Evolutionary conservation across 805 yeast genomes (phyloP), one percentile per base, ranked within the genome.

Genomic region (Candida incommunis): DNA sequence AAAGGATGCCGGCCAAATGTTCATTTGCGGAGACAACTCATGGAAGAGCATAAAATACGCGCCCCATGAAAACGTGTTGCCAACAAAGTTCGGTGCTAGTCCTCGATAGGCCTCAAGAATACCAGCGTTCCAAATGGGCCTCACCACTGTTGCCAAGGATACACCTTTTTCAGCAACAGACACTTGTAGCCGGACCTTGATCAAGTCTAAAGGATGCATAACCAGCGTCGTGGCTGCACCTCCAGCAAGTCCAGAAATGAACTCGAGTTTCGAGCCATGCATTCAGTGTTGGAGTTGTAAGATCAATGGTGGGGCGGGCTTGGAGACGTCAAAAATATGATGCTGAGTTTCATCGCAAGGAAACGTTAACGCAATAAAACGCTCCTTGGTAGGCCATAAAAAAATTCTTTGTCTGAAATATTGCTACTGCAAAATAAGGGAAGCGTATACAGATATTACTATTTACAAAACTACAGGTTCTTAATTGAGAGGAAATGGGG

Each of bases 31-130:
- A 13, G 43, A 41, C 50, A 75, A 71, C 46, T 70, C 72, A 27
- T 82, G 72, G 61, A 88, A 92, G 35, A 84, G 65, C 24, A 80
- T 74, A 62, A 92, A 92, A 57, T 92, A 92, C 3, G 84, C 60
- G 0, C 86, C 82, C 97, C 98, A 92, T 0, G 95, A 90, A 0
- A 76, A 59, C 0, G 94, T 76, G 51, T 87, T 86, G 0, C 97
- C 98, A 0, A 84, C 31, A 3, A 90, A 54, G 56, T 88, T 92
- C 1, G 94, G 85, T 0, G 76, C 68, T 2, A 87, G 66, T 0
- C 96, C 96, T 46, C 95, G 68, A 56, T 88, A 87, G 43, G 69
- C 51, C 41, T 65, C 72, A 4, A 37, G 44, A 3, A 52, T 46
- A 15, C 25, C 40, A 16, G 43, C 29, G 23, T 26, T 41, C 44